Evolutionary conservation across 345 rosid species (phyloP), one percentile per base, ranked within the genome.

Genomic region (Physaria fendleri): DNA sequence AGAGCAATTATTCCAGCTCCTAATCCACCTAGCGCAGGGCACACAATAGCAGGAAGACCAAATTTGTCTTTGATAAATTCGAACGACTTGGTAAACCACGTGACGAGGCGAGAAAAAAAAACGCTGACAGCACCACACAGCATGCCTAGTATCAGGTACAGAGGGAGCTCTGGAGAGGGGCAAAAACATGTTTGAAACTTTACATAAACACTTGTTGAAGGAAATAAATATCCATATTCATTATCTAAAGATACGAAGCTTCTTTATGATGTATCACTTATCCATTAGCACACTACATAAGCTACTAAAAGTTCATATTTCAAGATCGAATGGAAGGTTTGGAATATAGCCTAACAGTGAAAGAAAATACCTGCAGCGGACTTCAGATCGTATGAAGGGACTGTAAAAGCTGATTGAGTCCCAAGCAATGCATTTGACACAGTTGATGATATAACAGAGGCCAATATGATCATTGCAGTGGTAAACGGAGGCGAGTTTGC

Each of bases 401-500:
- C 95, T 0, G 95, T 89, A 65, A 93, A 93, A 69, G 95, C 86
- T 52, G 97, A 85, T 66, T 93, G 81, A 21, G 95, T 82, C 67
- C 94, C 95, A 54, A 93, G 85, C 39, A 87, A 72, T 8, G 82
- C 95, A 78, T 84, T 93, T 49, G 97, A 93, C 39, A 87, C 94
- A 37, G 99, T 93, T 56, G 99, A 86, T 62, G 99, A 93, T 74
- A 93, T 77, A 39, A 93, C 92, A 35, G 97, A 93, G 38, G 97
- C 99, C 75, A 87, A 78, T 49, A 93, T 85, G 58, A 93, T 93
- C 99, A 89, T 93, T 17, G 94, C 99, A 27, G 97, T 93, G 37
- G 97, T 93, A 74, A 89, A 85, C 32, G 99, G 99, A 75, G 97
- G 97, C 2, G 99, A 89, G 69, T 89, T 93, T n/a, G n/a, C n/a